Evolutionary conservation across 2,329 filamentous ascomycete species (phyloP).

Genomic region (Penicillium rolfsii): DNA sequence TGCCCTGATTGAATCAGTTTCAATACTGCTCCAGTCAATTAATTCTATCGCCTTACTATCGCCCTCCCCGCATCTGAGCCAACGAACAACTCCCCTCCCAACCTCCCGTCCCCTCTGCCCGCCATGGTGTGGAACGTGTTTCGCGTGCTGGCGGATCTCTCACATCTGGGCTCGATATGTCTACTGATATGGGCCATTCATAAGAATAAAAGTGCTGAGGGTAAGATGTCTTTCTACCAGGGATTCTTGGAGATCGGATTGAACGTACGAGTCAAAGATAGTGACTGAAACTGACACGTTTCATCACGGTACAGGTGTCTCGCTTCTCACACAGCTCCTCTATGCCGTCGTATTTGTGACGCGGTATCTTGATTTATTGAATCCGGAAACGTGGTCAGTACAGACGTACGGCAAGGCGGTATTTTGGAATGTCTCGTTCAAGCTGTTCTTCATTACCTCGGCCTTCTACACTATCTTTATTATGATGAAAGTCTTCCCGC

Average conservation of each 20-base stretch:
- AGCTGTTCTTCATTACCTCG: slow-evolving; percentile 83
- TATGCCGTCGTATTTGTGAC: slow-evolving; percentile 85
- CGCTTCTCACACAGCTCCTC: slow-evolving; percentile 83
- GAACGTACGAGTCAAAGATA: not conserved
- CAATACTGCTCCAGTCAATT: not conserved
- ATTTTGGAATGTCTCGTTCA: slow-evolving; percentile 64
- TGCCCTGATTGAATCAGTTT: not conserved
- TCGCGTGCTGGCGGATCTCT: slow-evolving; percentile 79
- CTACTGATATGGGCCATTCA: slow-evolving; percentile 92
- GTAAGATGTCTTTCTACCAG: slow-evolving; percentile 46
- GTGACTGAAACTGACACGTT: slow-evolving; percentile 6
- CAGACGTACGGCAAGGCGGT: slow-evolving; percentile 3
- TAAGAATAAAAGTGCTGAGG: slow-evolving; percentile 83
- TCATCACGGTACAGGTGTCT: slow-evolving; percentile 65
- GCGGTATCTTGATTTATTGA: slow-evolving; percentile 83
- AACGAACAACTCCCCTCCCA: not conserved
- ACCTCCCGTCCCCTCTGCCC: not conserved
- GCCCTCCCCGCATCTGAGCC: slow-evolving; percentile 3
- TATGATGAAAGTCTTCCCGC: slow-evolving; percentile 83
- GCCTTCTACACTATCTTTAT: slow-evolving; percentile 84
- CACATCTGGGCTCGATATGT: slow-evolving; percentile 82
- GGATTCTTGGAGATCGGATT: not conserved
- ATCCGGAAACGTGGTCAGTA: slow-evolving; percentile 32
- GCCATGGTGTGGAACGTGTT: slow-evolving; percentile 55
- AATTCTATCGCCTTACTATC: not conserved